Conservation (phyloP, 805 yeast species). For the Hanseniaspora vineae region DNA sequence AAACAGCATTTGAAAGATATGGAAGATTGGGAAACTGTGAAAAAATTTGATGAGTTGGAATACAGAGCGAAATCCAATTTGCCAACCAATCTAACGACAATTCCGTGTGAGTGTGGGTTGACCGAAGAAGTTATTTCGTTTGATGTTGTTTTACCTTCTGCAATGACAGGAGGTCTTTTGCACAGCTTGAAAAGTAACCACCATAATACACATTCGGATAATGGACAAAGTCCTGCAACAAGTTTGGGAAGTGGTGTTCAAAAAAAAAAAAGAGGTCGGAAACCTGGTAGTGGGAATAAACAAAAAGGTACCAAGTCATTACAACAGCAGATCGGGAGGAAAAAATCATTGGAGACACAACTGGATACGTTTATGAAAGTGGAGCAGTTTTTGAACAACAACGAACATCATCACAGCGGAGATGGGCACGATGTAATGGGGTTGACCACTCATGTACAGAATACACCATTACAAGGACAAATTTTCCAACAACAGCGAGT, state of each 20-base stretch:
- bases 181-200: neutral
- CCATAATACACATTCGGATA: neutral
- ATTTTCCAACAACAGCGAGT: too few relatives aligned
- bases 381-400: neutral
- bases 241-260: neutral
- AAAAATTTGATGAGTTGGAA: constrained; percentile 25
- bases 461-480: too few relatives aligned
- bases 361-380: neutral
- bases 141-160: constrained; percentile 21
- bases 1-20: constrained; percentile 16
- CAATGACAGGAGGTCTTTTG: constrained; percentile 6
- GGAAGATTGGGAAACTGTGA: constrained; percentile 21
- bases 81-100: constrained; percentile 20
- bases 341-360: neutral
- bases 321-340: neutral
- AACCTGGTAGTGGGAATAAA: neutral
- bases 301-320: neutral
- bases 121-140: constrained; percentile 24
- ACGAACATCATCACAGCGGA: neutral
- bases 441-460: neutral
- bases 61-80: constrained; percentile 20
- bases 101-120: constrained; percentile 27
- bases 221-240: neutral
- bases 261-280: neutral
- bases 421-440: neutral